phyloP scores from a whole-genome alignment of 805 yeast genomes.

The Candida coquimbonensis region DNA sequence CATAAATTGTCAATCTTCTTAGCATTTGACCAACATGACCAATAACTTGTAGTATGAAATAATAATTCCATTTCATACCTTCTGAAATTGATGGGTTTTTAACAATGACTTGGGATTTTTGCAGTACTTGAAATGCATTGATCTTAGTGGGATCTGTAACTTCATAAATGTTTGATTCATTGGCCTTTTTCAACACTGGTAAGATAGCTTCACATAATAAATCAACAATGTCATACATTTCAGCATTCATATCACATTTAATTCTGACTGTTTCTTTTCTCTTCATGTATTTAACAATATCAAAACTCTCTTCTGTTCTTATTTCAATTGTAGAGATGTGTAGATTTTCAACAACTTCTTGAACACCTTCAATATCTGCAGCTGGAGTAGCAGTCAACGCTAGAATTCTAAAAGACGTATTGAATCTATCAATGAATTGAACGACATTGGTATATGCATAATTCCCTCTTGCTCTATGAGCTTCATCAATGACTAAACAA shows the following conservation, averaged over 20 bases:
- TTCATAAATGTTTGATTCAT: conserved; percentile 54
- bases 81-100: conserved; percentile 51
- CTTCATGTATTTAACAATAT: conserved; percentile 75
- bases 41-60: conserved; percentile 52
- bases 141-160: conserved; percentile 59
- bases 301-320: conserved; percentile 77
- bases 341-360: conserved; percentile 70
- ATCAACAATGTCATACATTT: conserved; percentile 49
- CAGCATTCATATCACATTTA: conserved; percentile 44
- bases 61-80: conserved; percentile 70
- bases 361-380: conserved; percentile 79
- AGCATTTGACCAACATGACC: conserved; percentile 68
- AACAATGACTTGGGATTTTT: conserved; percentile 52
- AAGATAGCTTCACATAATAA: conserved; percentile 54
- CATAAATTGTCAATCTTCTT: conserved; percentile 70
- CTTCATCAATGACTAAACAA: conserved; percentile 86
- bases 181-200: conserved; percentile 60
- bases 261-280: conserved; percentile 53
- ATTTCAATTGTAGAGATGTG: conserved; percentile 73
- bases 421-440: conserved; percentile 52
- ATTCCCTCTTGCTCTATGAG: conserved; percentile 88
- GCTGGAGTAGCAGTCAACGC: conserved; percentile 98
- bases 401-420: conserved; percentile 61
- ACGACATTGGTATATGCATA: conserved; percentile 88
- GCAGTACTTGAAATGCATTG: conserved; percentile 66